Evolutionary conservation across 768 basidiomycete genomes (phyloP).

Genomic region (Clitopilus hobsonii): DNA sequence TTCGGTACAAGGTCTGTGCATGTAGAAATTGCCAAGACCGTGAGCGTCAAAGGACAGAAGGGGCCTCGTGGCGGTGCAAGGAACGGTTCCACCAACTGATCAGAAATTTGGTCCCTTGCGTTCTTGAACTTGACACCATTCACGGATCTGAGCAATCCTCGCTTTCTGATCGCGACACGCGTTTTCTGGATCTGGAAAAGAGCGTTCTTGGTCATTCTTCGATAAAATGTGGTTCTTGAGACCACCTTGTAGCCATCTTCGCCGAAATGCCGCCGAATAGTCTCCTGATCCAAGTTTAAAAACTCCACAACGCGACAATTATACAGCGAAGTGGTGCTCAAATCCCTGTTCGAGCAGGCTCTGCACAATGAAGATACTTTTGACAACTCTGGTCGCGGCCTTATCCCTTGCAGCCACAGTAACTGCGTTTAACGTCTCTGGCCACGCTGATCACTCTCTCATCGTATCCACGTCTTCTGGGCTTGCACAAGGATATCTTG

Average conservation of each 20-base stretch:
- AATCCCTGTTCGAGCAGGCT: too few relatives aligned
- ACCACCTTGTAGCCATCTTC: background rate
- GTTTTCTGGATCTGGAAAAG: background rate
- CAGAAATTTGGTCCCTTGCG: too few relatives aligned
- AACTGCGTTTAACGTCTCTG: background rate
- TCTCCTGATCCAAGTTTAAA: background rate
- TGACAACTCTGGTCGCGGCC: too few relatives aligned
- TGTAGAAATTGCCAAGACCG: too few relatives aligned
- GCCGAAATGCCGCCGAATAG: background rate
- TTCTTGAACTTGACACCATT: too few relatives aligned
- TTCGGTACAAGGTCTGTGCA: too few relatives aligned
- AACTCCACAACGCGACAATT: background rate
- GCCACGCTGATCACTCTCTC: background rate
- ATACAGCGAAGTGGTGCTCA: too few relatives aligned
- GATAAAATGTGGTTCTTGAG: background rate
- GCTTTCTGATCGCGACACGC: background rate
- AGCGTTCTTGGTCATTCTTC: background rate
- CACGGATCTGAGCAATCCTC: too few relatives aligned
- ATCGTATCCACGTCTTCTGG: conserved; percentile 20
- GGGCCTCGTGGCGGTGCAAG: too few relatives aligned
- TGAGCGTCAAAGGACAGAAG: too few relatives aligned
- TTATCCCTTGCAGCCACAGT: background rate
- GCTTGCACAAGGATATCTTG: conserved; percentile 19
- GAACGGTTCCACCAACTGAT: too few relatives aligned
- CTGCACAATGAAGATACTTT: too few relatives aligned